These are phyloP conservation scores for Podila epigama DNA, from an alignment of 192 early-diverging fungal species.

Conservation along the genomic window DNA sequence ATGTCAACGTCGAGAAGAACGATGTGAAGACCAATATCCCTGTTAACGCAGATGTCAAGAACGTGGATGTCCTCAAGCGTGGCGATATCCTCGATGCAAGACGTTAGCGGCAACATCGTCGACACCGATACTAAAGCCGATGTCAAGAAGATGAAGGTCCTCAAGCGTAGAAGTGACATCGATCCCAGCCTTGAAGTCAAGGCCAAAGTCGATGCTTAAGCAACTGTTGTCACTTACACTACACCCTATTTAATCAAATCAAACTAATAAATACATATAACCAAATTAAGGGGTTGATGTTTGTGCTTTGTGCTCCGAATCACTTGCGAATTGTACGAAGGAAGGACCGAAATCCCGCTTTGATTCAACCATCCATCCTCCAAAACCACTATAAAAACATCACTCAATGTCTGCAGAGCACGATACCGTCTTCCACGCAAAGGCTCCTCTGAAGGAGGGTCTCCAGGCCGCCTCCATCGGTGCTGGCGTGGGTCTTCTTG, in stretches of 20 bases:
- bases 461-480: slow-evolving; percentile 56
- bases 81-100: not conserved
- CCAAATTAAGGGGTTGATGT: too few species aligned
- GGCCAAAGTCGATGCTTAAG: not conserved
- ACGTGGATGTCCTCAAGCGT: slow-evolving; percentile 15
- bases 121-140: not conserved
- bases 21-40: not conserved
- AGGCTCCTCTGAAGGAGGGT: slow-evolving; percentile 54
- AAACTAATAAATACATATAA: too few species aligned
- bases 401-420: slow-evolving; percentile 9
- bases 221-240: not conserved
- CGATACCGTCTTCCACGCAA: slow-evolving; percentile 44
- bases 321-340: too few species aligned
- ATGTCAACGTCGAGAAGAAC: not conserved
- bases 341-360: not conserved
- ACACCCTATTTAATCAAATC: too few species aligned
- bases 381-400: not conserved
- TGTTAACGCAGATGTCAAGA: not conserved
- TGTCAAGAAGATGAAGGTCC: not conserved
- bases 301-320: too few species aligned
- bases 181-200: not conserved
- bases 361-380: not conserved
- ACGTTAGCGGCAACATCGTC: not conserved
- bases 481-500: slow-evolving; percentile 72
- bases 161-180: not conserved